Evolutionary conservation across 768 basidiomycete genomes (phyloP).

Genomic region (Hypholoma fasciculare): DNA sequence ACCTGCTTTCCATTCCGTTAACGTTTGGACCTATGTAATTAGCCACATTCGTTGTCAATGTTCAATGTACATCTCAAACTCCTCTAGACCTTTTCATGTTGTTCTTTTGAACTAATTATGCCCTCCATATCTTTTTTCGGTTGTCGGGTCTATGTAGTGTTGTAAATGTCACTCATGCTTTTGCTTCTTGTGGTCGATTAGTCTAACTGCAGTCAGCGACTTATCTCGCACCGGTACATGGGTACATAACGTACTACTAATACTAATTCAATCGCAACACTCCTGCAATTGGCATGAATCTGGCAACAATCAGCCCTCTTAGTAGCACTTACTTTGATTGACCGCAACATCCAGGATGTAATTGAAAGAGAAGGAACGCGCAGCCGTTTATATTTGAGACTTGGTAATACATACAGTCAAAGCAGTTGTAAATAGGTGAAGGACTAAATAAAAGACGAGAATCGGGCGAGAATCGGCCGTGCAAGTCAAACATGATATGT

Average conservation of each 20-base stretch:
- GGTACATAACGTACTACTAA: too few relatives aligned
- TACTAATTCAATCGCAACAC: too few relatives aligned
- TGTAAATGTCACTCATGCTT: conserved; percentile 5
- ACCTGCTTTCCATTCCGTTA: conserved; percentile 11
- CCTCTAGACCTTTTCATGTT: conserved; percentile 13
- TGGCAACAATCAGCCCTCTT: too few relatives aligned
- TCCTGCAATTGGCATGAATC: too few relatives aligned
- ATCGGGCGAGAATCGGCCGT: not conserved
- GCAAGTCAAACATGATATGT: too few relatives aligned
- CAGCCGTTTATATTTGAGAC: not conserved
- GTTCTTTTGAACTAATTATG: conserved; percentile 19
- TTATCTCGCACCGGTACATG: too few relatives aligned
- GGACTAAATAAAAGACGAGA: not conserved
- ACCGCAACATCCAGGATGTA: too few relatives aligned
- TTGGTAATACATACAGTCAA: not conserved
- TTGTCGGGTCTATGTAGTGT: conserved; percentile 13
- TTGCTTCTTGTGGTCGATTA: not conserved
- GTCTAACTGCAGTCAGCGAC: too few relatives aligned
- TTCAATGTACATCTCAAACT: conserved; percentile 16
- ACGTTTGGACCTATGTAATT: conserved; percentile 2
- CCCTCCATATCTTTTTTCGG: conserved; percentile 13
- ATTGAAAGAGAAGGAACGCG: not conserved
- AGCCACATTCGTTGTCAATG: conserved; percentile 8
- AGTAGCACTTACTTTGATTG: too few relatives aligned
- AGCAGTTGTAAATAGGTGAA: not conserved